Evolutionary conservation across 192 early-diverging fungal genomes (phyloP), one percentile per base, ranked within the genome.

Genomic region (Chytriomyces sp.): DNA sequence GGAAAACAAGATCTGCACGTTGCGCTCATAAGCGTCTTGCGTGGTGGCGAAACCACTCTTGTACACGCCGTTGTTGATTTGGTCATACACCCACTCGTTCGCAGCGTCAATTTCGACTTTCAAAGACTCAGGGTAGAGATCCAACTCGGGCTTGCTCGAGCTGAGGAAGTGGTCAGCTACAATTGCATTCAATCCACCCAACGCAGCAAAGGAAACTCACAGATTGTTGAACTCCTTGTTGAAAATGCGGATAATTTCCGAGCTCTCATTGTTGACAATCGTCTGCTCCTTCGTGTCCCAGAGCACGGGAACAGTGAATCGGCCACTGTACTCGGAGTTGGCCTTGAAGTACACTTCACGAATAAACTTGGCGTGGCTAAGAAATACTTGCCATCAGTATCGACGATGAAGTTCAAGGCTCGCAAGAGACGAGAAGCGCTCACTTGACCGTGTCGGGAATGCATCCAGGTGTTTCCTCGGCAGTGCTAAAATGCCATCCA

Each of bases 41-140:
- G 87, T 81, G 7, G 93, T 90, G 0, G 96, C 96, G 76, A 98
- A 96, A 0, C 96, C 96, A 49, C 86, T 76, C 73, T 95, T 95
- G 84, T 96, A 96, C 4, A 97, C 95, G 28, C 97, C 97, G 72
- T 98, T 98, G 80, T 99, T 99, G 72, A 99, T 87, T 0, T 86
- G 87, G 75, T 96, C 90, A 75, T 99, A 99, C 59, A 99, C 78
- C 94, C 94, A 97, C 53, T 82, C 84, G 79, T 99, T 99, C 33
- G 91, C 65, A 10, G 80, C 86, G 71, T 99, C 97, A 72, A 99
- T 98, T 62, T 92, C 82, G 10, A 60, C 38, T 26, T 80, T 82
- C 64, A 95, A 84, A 34, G 87, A 64, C 52, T 90, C 85, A 0
- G 97, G 97, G 75, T 99, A 99, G 26, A 65, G 36, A 31, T 67